Evolutionary conservation across 768 basidiomycete species (phyloP), one percentile per base, ranked within the genome.

Genomic region (Tephrocybe sp.): DNA sequence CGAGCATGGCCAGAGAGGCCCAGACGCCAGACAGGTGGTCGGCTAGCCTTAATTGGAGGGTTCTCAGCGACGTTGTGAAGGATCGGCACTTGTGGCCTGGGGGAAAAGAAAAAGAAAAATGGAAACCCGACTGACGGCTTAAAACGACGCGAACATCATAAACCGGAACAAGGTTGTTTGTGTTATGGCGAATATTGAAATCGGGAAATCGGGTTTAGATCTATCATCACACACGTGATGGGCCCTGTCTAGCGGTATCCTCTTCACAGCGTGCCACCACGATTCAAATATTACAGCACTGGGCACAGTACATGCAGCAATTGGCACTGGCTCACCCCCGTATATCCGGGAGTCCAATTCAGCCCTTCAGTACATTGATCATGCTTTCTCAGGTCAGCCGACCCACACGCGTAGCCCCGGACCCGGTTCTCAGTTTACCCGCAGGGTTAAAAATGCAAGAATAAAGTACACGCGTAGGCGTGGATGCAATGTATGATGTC

Each of bases 1-100:
- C 64, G 51, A 73, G 63, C 74, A 76, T 73, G 37, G 63, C 61
- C 55, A 67, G 49, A 47, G 59, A 67, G 55, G 53, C 47, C 53
- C 51, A 56, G 41, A 62, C 34, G 37, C 37, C 40, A 40, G 53
- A 49, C 36, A 63, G 34, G 18, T 51, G 35, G 32, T 51, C 51
- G 31, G 48, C 46, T 35, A 57, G 45, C 25, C 48, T 44, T 12
- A 18, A 51, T 37, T 30, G 39, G 36, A 54, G 24, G 28, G 30
- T 41, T 22, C n/a, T 25, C 25, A 59, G 26, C 45, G 53, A 54
- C 53, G 55, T 54, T 16, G 51, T 56, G 55, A 38, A 30, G 28
- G 21, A 44, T 24, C 24, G 39, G 51, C 47, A 25, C 24, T 51
- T 30, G 18, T 15, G 27, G 36, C 38, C 37, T 36, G 15, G 13